phyloP scores from a whole-genome alignment of 148 eudicot species.

The Vaccinium myrtillus region DNA sequence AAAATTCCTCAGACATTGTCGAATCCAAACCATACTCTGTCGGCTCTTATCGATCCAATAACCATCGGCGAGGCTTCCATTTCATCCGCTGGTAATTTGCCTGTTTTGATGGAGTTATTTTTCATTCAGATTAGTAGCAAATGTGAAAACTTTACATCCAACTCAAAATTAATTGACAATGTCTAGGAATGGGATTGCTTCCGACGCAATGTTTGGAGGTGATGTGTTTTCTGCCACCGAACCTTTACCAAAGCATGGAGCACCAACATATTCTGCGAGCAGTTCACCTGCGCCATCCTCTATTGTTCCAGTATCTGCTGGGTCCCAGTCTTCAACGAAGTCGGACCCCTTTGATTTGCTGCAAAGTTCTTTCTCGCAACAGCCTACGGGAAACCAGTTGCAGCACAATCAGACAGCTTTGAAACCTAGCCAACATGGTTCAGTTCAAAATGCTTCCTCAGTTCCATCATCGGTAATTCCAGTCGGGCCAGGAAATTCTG shows the following conservation, averaged over 20 bases:
- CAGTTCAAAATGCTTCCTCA: constrained; percentile 43
- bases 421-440: constrained; percentile 48
- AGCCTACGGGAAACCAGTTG: constrained; percentile 44
- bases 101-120: background rate
- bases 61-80: background rate
- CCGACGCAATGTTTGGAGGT: constrained; percentile 58
- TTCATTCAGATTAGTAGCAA: background rate
- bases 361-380: constrained; percentile 53
- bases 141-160: too few relatives aligned
- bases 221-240: constrained; percentile 70
- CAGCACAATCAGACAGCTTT: constrained; percentile 42
- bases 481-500: constrained; percentile 37
- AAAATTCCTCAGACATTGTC: background rate
- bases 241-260: constrained; percentile 41
- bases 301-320: constrained; percentile 45
- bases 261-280: constrained; percentile 32
- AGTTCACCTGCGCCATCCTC: constrained; percentile 47
- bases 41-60: background rate
- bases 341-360: constrained; percentile 67
- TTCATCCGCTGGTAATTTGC: background rate
- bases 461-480: constrained; percentile 45
- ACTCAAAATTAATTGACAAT: background rate
- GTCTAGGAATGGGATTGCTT: constrained; percentile 54
- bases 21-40: background rate
- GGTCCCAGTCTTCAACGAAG: constrained; percentile 42